phyloP scores from a whole-genome alignment of 2,329 filamentous ascomycete species.

The Trichoderma sp. region DNA sequence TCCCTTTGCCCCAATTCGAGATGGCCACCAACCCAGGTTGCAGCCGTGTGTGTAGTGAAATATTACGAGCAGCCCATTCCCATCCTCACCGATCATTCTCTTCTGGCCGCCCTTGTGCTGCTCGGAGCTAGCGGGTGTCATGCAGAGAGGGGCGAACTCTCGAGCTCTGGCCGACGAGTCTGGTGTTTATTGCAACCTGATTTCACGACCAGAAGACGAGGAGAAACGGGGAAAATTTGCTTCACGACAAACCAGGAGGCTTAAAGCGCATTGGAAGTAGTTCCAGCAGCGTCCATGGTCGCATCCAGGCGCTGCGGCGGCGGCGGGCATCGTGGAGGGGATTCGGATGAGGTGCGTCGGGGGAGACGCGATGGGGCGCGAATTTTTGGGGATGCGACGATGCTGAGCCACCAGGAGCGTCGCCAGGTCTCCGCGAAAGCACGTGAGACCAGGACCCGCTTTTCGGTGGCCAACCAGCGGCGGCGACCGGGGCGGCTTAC shows the following conservation, averaged over 20 bases:
- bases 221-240: slow-evolving; percentile 27
- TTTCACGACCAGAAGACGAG: slow-evolving; percentile 24
- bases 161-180: slow-evolving; percentile 17
- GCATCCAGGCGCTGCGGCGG: slow-evolving; percentile 18
- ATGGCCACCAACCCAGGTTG: background rate
- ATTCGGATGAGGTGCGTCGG: slow-evolving; percentile 37
- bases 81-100: slow-evolving; percentile 17
- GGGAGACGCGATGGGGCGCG: slow-evolving; percentile 45
- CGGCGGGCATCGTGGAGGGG: slow-evolving; percentile 33
- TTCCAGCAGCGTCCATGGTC: slow-evolving; percentile 30
- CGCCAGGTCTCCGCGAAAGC: slow-evolving; percentile 44
- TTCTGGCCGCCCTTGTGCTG: slow-evolving; percentile 8
- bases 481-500: background rate
- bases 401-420: slow-evolving; percentile 30
- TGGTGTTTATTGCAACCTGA: background rate
- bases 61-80: background rate
- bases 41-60: slow-evolving; percentile 13
- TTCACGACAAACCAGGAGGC: accelerated
- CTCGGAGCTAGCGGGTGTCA: slow-evolving; percentile 23
- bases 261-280: slow-evolving; percentile 18
- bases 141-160: slow-evolving; percentile 23
- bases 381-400: slow-evolving; percentile 33
- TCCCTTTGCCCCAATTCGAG: background rate
- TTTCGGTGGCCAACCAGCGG: background rate
- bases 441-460: slow-evolving; percentile 35